A percentile compares a stretch with the other conserved stretches of the same genome.
phyloP scores from a whole-genome alignment of 306 rosid genomes.

The Mucuna pruriens region DNA sequence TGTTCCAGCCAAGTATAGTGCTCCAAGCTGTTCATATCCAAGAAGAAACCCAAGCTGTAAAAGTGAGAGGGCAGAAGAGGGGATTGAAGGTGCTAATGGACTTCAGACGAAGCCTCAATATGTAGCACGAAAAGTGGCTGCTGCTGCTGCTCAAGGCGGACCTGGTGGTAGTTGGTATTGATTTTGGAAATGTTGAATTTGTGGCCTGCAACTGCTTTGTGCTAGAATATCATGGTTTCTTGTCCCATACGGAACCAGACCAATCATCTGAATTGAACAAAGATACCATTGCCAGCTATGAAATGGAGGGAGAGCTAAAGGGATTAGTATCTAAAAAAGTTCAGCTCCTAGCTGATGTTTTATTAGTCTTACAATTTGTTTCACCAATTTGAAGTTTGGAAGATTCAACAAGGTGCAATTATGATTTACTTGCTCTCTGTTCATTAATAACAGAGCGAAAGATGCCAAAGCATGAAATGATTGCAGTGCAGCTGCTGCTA shows the following conservation, averaged over 20 bases:
- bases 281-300: constrained; percentile 9
- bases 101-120: constrained; percentile 67
- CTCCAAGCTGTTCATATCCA: constrained; percentile 70
- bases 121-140: constrained; percentile 64
- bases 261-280: constrained; percentile 31
- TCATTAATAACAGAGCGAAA: constrained; percentile 27
- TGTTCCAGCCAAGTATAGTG: constrained; percentile 55
- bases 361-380: constrained; percentile 34
- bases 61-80: constrained; percentile 71
- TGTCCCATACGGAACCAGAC: constrained; percentile 10
- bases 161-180: constrained; percentile 81
- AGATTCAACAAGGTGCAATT: constrained; percentile 33
- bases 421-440: constrained; percentile 36
- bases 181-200: constrained; percentile 33
- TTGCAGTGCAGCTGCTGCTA: constrained; percentile 32
- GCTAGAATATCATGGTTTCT: constrained; percentile 7
- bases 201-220: constrained; percentile 11
- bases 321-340: neutral
- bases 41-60: constrained; percentile 77
- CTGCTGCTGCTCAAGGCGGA: constrained; percentile 82
- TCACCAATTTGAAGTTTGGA: constrained; percentile 34
- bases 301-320: constrained; percentile 17
- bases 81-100: constrained; percentile 70
- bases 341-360: neutral
- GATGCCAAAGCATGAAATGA: constrained; percentile 28